Conservation (phyloP, 495 filamentous ascomycete genomes). For the Penicillium diatomitis region DNA sequence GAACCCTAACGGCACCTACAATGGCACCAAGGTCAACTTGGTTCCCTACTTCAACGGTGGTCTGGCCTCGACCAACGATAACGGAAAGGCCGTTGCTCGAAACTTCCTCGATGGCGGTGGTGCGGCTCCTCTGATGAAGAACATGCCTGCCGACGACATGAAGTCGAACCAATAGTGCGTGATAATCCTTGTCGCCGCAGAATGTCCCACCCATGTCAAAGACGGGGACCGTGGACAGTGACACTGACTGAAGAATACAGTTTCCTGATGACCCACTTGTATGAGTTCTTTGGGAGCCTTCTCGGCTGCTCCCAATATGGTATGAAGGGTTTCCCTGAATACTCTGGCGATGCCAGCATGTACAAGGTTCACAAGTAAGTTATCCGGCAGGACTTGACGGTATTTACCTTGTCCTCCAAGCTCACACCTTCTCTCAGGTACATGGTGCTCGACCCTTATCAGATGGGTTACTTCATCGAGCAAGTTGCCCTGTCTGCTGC, state of each 20-base stretch:
- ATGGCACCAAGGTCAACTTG: conserved; percentile 42
- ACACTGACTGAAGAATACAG: conserved; percentile 13
- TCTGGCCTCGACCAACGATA: conserved; percentile 36
- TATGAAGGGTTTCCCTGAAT: conserved; percentile 30
- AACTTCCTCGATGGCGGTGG: conserved; percentile 51
- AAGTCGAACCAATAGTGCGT: conserved; percentile 44
- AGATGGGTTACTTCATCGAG: conserved; percentile 45
- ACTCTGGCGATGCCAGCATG: conserved; percentile 33
- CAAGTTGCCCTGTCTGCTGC: conserved; percentile 42
- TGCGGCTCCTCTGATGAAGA: conserved; percentile 38
- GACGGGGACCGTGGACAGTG: too few species aligned
- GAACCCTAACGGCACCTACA: conserved; percentile 26
- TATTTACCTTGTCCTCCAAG: neutral
- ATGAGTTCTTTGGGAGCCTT: conserved; percentile 44
- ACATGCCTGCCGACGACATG: conserved; percentile 35
- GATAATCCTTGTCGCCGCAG: neutral
- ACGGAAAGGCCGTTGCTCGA: conserved; percentile 28
- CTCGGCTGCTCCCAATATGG: conserved; percentile 41
- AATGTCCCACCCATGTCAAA: neutral
- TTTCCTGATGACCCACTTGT: conserved; percentile 45
- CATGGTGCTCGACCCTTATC: conserved; percentile 41
- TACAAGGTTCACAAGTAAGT: conserved; percentile 41
- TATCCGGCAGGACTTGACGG: neutral
- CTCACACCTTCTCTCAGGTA: conserved; percentile 21
- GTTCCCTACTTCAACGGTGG: conserved; percentile 44